Evolutionary conservation across 345 rosid genomes (phyloP), one percentile per base, ranked within the genome.

Genomic region (Camelina neglecta): DNA sequence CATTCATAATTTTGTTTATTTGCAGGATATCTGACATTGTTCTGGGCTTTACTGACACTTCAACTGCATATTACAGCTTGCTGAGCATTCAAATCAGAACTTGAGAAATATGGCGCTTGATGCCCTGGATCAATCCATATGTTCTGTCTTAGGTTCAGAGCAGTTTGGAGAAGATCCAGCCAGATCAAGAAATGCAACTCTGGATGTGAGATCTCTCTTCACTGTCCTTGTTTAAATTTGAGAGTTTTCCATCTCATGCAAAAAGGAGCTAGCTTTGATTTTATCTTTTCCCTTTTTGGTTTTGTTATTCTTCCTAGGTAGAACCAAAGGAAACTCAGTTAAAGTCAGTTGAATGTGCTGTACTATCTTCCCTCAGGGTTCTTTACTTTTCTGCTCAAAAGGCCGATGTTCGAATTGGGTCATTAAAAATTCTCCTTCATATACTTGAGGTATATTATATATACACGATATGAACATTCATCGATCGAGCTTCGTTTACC

Each of bases 361-460:
- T 88, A 74, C 80, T 92, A 73, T 88, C 99, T 79, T 88, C 99
- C 23, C 84, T 95, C 31, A 84, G 88, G 81, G 86, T 83, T 82
- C 90, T 95, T 35, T 95, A 89, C 83, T 85, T 79, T 83, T 89
- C 97, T 76, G 88, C 93, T 60, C 89, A 87, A 86, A 87, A 81
- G 81, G 79, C 73, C 60, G 98, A 95, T 89, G 89, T 89, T 33
- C 90, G 88, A 78, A 85, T 88, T 73, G 93, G 97, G 41, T 83
- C 96, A 31, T 86, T 95, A 85, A 95, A 95, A 84, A 92, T 95
- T 84, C 99, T 95, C 80, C 88, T 90, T 79, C 97, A 90, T 84
- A 88, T 92, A 48, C 81, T 95, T 74, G 99, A 92, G 99, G 98
- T 94, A 87, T 69, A 21, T 31, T 69, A 21, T 31, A 53, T 55